phyloP scores from a whole-genome alignment of 768 basidiomycete species.

The Inosperma sp. region DNA sequence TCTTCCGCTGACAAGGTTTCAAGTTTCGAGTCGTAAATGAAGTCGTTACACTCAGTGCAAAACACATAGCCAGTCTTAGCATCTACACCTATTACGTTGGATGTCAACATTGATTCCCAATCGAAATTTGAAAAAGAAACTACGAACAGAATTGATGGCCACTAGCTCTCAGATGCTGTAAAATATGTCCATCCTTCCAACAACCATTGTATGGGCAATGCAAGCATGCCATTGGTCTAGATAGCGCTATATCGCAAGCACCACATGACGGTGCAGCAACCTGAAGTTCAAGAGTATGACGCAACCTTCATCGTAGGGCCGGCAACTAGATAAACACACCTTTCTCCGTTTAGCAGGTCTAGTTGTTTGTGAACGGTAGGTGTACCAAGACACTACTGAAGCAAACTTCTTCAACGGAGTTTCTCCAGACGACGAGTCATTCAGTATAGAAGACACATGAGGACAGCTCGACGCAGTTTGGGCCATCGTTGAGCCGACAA shows the following conservation, averaged over 20 bases:
- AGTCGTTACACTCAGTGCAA: constrained; percentile 71
- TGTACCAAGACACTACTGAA: constrained; percentile 52
- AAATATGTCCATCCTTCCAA: constrained; percentile 57
- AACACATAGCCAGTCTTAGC: constrained; percentile 68
- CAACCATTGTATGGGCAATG: constrained; percentile 69
- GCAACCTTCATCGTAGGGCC: neutral
- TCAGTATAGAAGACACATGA: constrained; percentile 39
- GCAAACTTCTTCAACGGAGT: constrained; percentile 47
- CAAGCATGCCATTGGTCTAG: constrained; percentile 68
- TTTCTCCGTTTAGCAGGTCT: constrained; percentile 60
- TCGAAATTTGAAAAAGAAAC: neutral
- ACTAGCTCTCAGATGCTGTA: constrained; percentile 50
- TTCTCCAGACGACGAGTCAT: constrained; percentile 19
- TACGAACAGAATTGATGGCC: constrained; percentile 64
- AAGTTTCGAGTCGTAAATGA: constrained; percentile 57
- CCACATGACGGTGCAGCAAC: constrained; percentile 58
- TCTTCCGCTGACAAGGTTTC: constrained; percentile 58
- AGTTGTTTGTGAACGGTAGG: constrained; percentile 40
- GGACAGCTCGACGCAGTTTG: constrained; percentile 26
- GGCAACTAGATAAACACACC: constrained; percentile 37
- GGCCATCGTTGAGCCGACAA: constrained; percentile 10
- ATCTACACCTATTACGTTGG: constrained; percentile 55
- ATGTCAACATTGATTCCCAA: constrained; percentile 2
- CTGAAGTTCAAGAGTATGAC: constrained; percentile 24
- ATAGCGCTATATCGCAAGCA: constrained; percentile 49